Evolutionary conservation across 371 early-diverging fungal genomes (phyloP).

Genomic region (Lichtheimia ramosa): DNA sequence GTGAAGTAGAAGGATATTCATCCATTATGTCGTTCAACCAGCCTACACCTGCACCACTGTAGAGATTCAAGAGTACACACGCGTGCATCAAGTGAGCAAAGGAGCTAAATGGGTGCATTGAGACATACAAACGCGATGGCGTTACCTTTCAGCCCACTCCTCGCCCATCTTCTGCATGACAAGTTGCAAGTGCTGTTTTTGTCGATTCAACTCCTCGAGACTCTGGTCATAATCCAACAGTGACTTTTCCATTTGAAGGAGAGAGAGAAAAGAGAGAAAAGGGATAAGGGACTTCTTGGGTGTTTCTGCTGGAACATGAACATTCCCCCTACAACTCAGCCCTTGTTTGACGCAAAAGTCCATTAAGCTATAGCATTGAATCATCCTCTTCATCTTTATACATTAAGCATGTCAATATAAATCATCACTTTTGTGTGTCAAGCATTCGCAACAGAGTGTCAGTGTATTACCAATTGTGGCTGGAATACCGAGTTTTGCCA

Average conservation of each 20-base stretch:
- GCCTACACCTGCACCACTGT: constrained; percentile 47
- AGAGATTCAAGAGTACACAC: background rate
- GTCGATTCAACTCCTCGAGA: constrained; percentile 38
- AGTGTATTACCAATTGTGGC: no score
- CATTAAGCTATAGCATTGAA: no score
- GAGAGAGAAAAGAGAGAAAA: background rate
- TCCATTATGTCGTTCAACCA: constrained; percentile 26
- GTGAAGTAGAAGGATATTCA: no score
- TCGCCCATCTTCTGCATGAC: constrained; percentile 49
- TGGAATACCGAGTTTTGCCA: no score
- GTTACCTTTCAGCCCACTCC: constrained; percentile 52
- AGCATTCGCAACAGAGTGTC: no score
- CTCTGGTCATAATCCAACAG: constrained; percentile 45
- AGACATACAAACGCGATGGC: background rate
- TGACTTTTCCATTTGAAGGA: constrained; percentile 33
- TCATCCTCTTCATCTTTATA: no score
- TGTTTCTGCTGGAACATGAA: constrained; percentile 3
- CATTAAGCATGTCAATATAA: no score
- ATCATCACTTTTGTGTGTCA: no score
- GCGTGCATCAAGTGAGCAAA: background rate
- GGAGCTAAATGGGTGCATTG: background rate
- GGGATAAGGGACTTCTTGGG: background rate
- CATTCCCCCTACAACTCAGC: background rate
- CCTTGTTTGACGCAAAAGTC: no score
- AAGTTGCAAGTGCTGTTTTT: constrained; percentile 33